Evolutionary conservation across 1,284 basidiomycete species (phyloP).

Genomic region (Veloporphyrellus conicus): DNA sequence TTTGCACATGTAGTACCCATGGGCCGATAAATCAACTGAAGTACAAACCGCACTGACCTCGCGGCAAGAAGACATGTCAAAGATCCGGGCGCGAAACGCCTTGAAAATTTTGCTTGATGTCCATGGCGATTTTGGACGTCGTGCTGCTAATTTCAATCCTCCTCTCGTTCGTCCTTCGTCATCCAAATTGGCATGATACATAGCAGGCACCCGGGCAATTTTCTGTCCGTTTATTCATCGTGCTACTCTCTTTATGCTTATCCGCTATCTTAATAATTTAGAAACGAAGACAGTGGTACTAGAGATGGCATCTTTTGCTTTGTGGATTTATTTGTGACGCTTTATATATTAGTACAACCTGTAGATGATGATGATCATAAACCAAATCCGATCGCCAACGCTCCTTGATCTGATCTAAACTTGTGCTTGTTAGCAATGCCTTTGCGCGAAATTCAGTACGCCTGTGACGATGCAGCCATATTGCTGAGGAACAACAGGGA

Average conservation of each 20-base stretch:
- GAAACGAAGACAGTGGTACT: slow-evolving; percentile 11
- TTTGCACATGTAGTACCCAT: slow-evolving; percentile 61
- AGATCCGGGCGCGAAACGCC: slow-evolving; percentile 89
- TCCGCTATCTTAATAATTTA: slow-evolving; percentile 19
- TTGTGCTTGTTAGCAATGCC: slow-evolving; percentile 23
- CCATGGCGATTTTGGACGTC: slow-evolving; percentile 75
- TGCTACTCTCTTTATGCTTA: slow-evolving; percentile 11
- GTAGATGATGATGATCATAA: background rate
- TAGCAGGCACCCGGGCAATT: background rate
- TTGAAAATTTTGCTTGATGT: slow-evolving; percentile 83
- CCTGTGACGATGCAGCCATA: slow-evolving; percentile 31
- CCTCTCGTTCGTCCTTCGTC: slow-evolving; percentile 36
- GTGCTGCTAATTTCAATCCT: slow-evolving; percentile 37
- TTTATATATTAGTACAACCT: slow-evolving; percentile 10
- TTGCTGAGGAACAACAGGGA: slow-evolving; percentile 42
- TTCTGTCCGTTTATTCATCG: background rate
- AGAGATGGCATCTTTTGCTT: slow-evolving; percentile 3
- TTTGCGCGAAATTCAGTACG: slow-evolving; percentile 29
- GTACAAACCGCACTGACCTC: slow-evolving; percentile 69
- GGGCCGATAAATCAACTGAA: slow-evolving; percentile 58
- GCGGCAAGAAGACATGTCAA: slow-evolving; percentile 77
- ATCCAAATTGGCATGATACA: slow-evolving; percentile 30
- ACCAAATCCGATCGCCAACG: background rate
- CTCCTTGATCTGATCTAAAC: background rate
- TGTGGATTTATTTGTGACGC: slow-evolving; percentile 2